Evolutionary conservation across 2,329 filamentous ascomycete genomes (phyloP), one percentile per base, ranked within the genome.

Genomic region (Xenosphaeropsis pyriputrescens): DNA sequence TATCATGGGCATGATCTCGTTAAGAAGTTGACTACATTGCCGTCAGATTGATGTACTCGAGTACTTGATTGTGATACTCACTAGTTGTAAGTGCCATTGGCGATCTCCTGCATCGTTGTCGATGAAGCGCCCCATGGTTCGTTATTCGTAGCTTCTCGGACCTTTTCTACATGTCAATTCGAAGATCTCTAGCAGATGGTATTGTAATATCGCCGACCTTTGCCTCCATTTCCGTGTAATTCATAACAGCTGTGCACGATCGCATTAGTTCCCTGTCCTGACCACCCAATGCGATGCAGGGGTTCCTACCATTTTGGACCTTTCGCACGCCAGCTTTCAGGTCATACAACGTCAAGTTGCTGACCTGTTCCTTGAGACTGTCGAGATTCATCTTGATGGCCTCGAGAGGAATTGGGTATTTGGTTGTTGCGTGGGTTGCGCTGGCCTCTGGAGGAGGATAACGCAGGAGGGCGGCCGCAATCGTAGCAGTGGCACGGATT

Each of bases 1-100:
- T 56, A 98, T 94, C 85, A 98, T 91, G 47, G 91, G 91, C 91
- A 98, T 98, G 57, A 98, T 96, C 61, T 98, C 91, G 61, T 96
- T 96, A 40, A 98, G 76, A 37, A 88, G 75, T 75, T 94, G 86
- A 58, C 89, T 95, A 55, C 9, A 8, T 5, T 26, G 7, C 8
- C 22, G 22, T 26, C 22, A 26, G 22, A 9, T 26, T 5, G 8
- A 5, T 26, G 5, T 26, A 3, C 4, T 26, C 8, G 22, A 26
- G 8, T 9, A 26, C 22, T 26, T 26, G 7, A 9, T 9, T 26
- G 8, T 9, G 22, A 26, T 26, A 26, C 85, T 55, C 67, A 96
- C 91, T 96, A 98, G 65, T 89, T 96, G 63, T 94, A 93, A 42
- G 91, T 98, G 53, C 78, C 91, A 60, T 88, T 93, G 61, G 91